Conservation (phyloP, 306 rosid species). For the Citrullus mucosospermus region DNA sequence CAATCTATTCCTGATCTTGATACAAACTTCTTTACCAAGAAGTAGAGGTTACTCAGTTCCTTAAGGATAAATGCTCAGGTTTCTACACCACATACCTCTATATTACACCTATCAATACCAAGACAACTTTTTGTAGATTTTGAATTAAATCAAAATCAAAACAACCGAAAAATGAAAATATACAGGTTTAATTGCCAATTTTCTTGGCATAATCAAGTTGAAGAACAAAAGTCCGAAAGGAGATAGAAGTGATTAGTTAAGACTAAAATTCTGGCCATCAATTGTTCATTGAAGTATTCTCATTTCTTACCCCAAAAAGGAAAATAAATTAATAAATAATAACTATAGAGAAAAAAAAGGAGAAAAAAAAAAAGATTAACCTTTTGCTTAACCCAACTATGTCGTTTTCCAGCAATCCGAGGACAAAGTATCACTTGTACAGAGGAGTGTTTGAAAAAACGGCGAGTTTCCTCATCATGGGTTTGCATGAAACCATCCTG, state of each 20-base stretch:
- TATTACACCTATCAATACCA: background rate
- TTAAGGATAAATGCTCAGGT: background rate
- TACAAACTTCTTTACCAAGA: background rate
- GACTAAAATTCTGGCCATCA: background rate
- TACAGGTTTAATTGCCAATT: background rate
- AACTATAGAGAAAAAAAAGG: background rate
- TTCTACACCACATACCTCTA: background rate
- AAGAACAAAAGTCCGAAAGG: background rate
- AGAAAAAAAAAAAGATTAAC: slow-evolving; percentile 18
- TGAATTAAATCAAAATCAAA: background rate
- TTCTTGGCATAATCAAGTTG: background rate
- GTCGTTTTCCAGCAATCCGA: slow-evolving; percentile 76
- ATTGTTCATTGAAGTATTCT: background rate
- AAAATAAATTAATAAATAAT: background rate
- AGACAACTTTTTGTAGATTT: background rate
- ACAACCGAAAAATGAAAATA: background rate
- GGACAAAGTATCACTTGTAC: slow-evolving; percentile 87
- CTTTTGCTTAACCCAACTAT: slow-evolving; percentile 87
- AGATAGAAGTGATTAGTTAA: background rate
- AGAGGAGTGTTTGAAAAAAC: slow-evolving; percentile 88
- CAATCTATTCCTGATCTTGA: background rate
- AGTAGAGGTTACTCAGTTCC: background rate
- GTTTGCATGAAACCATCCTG: slow-evolving; percentile 99
- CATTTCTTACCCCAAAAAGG: background rate
- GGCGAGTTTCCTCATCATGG: slow-evolving; percentile 92